phyloP scores from a whole-genome alignment of 2,329 filamentous ascomycete species.

The Harringtonia lauricola region DNA sequence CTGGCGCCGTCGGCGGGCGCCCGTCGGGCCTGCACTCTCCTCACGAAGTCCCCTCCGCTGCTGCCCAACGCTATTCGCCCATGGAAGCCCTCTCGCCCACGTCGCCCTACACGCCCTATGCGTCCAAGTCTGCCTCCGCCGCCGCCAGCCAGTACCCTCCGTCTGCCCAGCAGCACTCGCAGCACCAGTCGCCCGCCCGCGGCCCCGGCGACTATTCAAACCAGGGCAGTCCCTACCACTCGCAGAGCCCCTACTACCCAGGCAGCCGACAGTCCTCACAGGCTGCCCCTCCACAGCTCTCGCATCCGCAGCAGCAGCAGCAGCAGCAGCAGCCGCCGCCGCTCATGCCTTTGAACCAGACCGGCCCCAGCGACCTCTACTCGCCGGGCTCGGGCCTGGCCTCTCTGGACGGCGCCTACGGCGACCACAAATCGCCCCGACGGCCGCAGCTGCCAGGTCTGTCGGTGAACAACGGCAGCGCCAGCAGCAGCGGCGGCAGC shows the following conservation, averaged over 20 bases:
- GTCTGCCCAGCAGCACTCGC: slow-evolving; percentile 19
- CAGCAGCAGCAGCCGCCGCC: slow-evolving; percentile 37
- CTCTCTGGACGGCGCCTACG: slow-evolving; percentile 57
- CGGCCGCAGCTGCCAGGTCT: slow-evolving; percentile 17
- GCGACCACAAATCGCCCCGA: slow-evolving; percentile 47
- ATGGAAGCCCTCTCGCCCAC: slow-evolving; percentile 83
- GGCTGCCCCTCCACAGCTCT: slow-evolving; percentile 9
- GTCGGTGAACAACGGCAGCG: slow-evolving; percentile 5
- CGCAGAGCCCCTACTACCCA: slow-evolving; percentile 44
- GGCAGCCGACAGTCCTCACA: slow-evolving; percentile 27
- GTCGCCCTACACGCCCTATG: slow-evolving; percentile 66
- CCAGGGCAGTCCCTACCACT: slow-evolving; percentile 20
- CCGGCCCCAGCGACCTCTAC: slow-evolving; percentile 57
- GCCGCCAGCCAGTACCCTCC: slow-evolving; percentile 40
- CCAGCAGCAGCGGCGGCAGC: not conserved
- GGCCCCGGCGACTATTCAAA: slow-evolving; percentile 43
- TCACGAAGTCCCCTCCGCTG: slow-evolving; percentile 61
- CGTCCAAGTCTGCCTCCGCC: slow-evolving; percentile 41
- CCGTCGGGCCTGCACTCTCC: slow-evolving; percentile 54
- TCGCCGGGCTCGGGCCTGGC: slow-evolving; percentile 48
- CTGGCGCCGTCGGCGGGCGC: slow-evolving; percentile 8
- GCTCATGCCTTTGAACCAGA: no score
- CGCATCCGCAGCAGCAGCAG: slow-evolving; percentile 48
- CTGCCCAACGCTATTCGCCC: slow-evolving; percentile 86
- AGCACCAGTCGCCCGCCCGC: slow-evolving; percentile 71